phyloP scores from a whole-genome alignment of 257 asterid genomes.

The Nicotiana attenuata region DNA sequence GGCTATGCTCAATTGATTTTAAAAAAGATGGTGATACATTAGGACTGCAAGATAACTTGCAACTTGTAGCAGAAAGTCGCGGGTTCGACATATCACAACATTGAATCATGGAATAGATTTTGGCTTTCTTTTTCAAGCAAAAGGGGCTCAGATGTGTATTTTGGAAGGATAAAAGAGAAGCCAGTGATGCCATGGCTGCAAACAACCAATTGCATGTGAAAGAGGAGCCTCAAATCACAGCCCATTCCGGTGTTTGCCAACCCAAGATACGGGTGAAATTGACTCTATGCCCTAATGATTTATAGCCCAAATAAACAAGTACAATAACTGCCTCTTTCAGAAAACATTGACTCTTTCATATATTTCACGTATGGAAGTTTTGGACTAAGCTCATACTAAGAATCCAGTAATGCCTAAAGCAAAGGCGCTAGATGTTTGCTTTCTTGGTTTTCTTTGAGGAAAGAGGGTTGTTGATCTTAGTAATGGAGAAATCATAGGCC shows the following conservation, averaged over 20 bases:
- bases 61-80: neutral
- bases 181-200: constrained; percentile 12
- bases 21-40: neutral
- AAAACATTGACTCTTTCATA: neutral
- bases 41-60: neutral
- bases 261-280: neutral
- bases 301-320: neutral
- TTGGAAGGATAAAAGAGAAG: neutral
- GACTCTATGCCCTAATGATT: neutral
- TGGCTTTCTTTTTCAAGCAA: neutral
- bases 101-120: too few species aligned
- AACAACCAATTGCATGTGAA: neutral
- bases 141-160: constrained; percentile 7
- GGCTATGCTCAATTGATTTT: neutral
- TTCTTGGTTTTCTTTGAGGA: too few species aligned
- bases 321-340: neutral
- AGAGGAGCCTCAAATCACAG: neutral
- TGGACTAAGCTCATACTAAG: neutral
- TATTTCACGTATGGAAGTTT: neutral
- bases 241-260: neutral
- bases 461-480: neutral
- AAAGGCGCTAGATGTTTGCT: too few species aligned
- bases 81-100: too few species aligned
- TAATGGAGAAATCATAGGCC: neutral
- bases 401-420: too few species aligned